These are phyloP conservation scores for Thermomucor indicae-seudaticae DNA, from an alignment of 371 early-diverging fungal species.

Conservation along the genomic window DNA sequence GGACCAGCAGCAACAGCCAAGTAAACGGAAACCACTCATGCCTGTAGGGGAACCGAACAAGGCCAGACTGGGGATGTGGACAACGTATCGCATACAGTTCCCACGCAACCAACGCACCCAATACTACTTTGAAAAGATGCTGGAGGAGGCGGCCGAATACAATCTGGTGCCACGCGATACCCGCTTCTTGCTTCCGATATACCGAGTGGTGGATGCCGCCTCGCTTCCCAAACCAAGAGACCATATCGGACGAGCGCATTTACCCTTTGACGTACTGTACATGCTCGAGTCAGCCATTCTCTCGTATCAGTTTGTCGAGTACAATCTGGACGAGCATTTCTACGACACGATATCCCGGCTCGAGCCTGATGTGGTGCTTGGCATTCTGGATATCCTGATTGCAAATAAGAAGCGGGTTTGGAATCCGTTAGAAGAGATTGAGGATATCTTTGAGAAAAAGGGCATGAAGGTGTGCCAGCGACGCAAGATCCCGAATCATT, in stretches of 20 bases:
- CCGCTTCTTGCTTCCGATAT: neutral
- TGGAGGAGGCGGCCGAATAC: too few species aligned
- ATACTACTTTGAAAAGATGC: neutral
- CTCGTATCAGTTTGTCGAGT: neutral
- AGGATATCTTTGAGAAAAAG: neutral
- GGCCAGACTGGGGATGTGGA: neutral
- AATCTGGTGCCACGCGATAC: neutral
- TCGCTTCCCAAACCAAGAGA: neutral
- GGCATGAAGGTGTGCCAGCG: neutral
- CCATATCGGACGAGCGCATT: neutral
- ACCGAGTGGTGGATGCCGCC: neutral
- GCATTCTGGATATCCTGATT: conserved; percentile 9
- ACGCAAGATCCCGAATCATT: neutral
- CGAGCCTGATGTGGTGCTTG: neutral
- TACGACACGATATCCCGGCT: neutral
- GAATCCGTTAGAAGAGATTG: conserved; percentile 14
- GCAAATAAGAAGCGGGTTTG: conserved; percentile 29
- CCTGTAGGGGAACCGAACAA: neutral
- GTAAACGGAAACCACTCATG: neutral
- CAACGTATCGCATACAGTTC: neutral
- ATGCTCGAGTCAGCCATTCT: conserved; percentile 2
- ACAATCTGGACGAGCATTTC: neutral
- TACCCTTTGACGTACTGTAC: conserved; percentile 1
- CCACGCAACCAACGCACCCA: neutral
- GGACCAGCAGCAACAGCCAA: too few species aligned